A percentile compares a stretch with the other conserved stretches of the same genome.
Conservation (phyloP, 345 rosid species). For the Combretum micranthum region DNA sequence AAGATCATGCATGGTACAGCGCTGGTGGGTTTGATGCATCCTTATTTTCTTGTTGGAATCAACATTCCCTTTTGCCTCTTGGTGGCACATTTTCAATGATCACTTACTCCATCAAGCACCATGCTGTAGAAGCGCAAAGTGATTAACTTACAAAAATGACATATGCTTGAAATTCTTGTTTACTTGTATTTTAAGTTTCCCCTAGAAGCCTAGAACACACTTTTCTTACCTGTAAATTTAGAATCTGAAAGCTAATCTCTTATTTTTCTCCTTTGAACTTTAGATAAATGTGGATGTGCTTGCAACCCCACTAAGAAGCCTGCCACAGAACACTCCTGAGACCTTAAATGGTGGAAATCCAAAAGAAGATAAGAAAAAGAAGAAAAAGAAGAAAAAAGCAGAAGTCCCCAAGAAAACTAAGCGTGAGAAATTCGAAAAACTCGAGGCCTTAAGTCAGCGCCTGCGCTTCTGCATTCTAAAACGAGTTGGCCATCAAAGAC, state of each 20-base stretch:
- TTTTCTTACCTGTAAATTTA: too few relatives aligned
- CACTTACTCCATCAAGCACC: too few relatives aligned
- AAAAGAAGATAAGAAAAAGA: constrained; percentile 44
- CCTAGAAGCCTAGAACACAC: too few relatives aligned
- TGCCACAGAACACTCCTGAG: constrained; percentile 12
- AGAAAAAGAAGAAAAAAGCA: constrained; percentile 50
- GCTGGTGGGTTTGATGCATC: too few relatives aligned
- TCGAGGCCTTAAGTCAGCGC: constrained; percentile 77
- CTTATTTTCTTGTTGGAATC: too few relatives aligned
- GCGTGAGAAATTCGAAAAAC: constrained; percentile 59
- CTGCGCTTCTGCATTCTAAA: constrained; percentile 58
- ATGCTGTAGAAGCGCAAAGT: too few relatives aligned
- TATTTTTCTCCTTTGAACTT: neutral
- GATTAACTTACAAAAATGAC: too few relatives aligned
- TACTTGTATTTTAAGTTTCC: too few relatives aligned
- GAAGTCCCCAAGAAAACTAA: constrained; percentile 44
- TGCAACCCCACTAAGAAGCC: constrained; percentile 45
- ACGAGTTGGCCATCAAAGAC: constrained; percentile 60
- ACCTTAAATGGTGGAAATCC: constrained; percentile 30
- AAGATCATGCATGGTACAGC: too few relatives aligned
- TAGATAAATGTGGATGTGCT: constrained; percentile 41
- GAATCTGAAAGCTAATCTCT: neutral
- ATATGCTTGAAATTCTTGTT: too few relatives aligned
- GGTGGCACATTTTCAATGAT: too few relatives aligned
- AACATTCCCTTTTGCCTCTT: too few relatives aligned